Evolutionary conservation across 2,329 filamentous ascomycete species (phyloP), one percentile per base, ranked within the genome.

Genomic region (Paecilomyces sp.): DNA sequence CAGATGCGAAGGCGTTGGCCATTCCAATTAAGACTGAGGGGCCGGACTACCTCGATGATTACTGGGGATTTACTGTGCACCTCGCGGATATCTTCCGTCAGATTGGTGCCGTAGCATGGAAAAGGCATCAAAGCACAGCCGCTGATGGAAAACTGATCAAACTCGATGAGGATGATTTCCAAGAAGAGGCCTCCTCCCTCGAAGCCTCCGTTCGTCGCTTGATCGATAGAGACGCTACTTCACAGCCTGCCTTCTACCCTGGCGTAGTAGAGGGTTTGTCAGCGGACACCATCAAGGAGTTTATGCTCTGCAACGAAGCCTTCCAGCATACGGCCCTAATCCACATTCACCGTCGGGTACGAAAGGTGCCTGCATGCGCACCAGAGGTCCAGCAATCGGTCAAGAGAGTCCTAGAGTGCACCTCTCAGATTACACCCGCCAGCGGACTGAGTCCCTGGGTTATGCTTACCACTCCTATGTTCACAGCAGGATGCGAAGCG

Each of bases 271-370:
- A 74, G 57, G 68, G 67, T 2, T 60, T 75, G 6, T 70, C 73
- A 0, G 57, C 66, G 8, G 66, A 70, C 12, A 70, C 67, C n/a
- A 68, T 74, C 9, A 65, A 66, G 15, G 70, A 77, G 57, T 74
- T 77, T 33, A 65, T 67, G 12, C 66, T 75, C 22, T 78, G 76
- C 61, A 78, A 78, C 60, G 70, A 75, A 60, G 74, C 76, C 3
- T 78, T 77, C 57, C 76, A 78, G 56, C 74, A 77, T 54, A 73
- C 75, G 22, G 76, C 76, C 2, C 68, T 78, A 31, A 77, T 78
- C 33, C 74, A 78, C 55, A 77, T 78, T 50, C 67, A 76, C 54
- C 71, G 75, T 12, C 70, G 75, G 11, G 62, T 78, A 36, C 70
- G 71, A 12, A 71, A 69, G 54, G 67, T 66, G 5, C 69, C 71